Conservation (phyloP, 257 asterid genomes). For the Haberlea rhodopensis region DNA sequence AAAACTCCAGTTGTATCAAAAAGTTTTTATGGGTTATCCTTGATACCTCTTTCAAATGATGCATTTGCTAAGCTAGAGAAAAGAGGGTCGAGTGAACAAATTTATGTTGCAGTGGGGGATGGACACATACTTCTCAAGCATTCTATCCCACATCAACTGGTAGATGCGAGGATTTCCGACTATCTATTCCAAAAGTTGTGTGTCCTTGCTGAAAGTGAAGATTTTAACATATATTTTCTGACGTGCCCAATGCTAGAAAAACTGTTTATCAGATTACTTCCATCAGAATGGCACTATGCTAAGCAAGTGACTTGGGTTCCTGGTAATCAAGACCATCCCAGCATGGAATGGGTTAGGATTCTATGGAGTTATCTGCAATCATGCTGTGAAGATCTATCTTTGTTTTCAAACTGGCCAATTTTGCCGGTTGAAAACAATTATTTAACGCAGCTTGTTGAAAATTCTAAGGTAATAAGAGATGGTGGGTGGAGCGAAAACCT, state of each 20-base stretch:
- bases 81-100: conserved; percentile 65
- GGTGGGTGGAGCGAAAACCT: conserved; percentile 98
- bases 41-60: conserved; percentile 83
- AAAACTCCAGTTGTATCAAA: conserved; percentile 52
- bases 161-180: conserved; percentile 61
- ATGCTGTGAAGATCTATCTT: conserved; percentile 75
- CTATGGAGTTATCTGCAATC: conserved; percentile 84
- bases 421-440: conserved; percentile 75
- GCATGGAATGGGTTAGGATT: conserved; percentile 69
- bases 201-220: conserved; percentile 61
- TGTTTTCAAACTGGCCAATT: conserved; percentile 90
- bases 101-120: conserved; percentile 75
- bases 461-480: conserved; percentile 80
- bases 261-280: conserved; percentile 66
- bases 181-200: conserved; percentile 59
- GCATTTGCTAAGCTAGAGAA: conserved; percentile 69
- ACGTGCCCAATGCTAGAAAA: conserved; percentile 79
- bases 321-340: conserved; percentile 69
- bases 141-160: conserved; percentile 74
- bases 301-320: conserved; percentile 82
- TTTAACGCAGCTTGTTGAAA: conserved; percentile 72
- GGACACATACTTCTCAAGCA: conserved; percentile 81
- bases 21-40: conserved; percentile 70
- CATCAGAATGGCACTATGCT: conserved; percentile 74
- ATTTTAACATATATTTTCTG: conserved; percentile 64